phyloP scores from a whole-genome alignment of 2,329 filamentous ascomycete genomes.

The Pleoardoris graminearum region DNA sequence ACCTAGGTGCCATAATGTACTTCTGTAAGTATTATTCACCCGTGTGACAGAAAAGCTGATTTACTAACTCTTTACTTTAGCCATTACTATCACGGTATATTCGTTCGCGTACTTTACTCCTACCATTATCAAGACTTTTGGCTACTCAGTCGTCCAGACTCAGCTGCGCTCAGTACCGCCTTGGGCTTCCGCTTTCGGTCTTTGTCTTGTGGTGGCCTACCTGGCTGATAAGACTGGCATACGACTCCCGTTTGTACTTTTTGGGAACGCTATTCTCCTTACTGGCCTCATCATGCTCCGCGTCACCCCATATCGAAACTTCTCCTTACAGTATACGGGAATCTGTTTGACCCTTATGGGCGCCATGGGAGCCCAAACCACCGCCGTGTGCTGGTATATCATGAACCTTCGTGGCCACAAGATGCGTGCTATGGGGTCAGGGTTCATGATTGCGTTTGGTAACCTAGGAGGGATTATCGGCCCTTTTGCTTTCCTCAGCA shows the following conservation, averaged over 20 bases:
- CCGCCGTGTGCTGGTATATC: not conserved
- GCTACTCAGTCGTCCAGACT: constrained; percentile 29
- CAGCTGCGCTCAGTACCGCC: constrained; percentile 33
- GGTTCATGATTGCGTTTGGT: not conserved
- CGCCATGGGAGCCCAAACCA: not conserved
- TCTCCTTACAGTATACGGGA: not conserved
- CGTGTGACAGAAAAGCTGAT: not conserved
- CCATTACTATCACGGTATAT: not conserved
- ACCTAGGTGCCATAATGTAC: not conserved
- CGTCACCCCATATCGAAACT: not conserved
- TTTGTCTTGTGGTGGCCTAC: constrained; percentile 19
- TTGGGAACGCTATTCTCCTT: not conserved
- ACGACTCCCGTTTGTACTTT: not conserved
- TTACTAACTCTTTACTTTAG: not conserved
- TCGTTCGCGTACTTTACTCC: not conserved
- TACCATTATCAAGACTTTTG: constrained; percentile 18
- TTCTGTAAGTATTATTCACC: not conserved
- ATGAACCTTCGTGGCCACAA: not conserved
- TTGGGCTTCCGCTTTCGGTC: constrained; percentile 18
- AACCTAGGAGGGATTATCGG: not conserved
- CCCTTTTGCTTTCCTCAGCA: not conserved
- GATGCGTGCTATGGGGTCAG: not conserved
- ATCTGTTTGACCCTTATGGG: not conserved
- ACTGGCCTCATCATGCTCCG: not conserved
- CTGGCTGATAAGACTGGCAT: not conserved